These are phyloP conservation scores for Aspergillus nomiae DNA, from an alignment of 2,329 filamentous ascomycete genomes.

Conservation along the genomic window DNA sequence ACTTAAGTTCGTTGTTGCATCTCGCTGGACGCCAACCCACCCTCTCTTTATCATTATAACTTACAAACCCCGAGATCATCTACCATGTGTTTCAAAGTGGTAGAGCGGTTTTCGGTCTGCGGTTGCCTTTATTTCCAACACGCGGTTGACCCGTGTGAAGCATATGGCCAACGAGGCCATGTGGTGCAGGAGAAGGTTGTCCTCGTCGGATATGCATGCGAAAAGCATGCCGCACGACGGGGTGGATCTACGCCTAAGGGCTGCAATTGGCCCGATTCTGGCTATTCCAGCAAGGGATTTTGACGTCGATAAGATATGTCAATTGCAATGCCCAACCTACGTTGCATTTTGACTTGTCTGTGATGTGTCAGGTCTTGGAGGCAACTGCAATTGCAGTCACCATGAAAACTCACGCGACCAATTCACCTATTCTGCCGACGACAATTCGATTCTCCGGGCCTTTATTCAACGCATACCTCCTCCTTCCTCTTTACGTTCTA, in stretches of 20 bases:
- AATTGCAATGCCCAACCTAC: not conserved
- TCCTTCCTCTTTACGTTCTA: not conserved
- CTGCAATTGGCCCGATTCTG: conserved; percentile 25
- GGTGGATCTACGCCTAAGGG: conserved; percentile 5
- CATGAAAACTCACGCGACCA: not conserved
- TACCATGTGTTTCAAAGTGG: conserved; percentile 82
- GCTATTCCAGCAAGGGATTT: conserved; percentile 29
- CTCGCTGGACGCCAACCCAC: conserved; percentile 2
- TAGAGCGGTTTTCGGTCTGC: conserved; percentile 85
- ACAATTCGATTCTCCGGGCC: not conserved
- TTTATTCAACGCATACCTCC: not conserved
- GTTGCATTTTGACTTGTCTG: not conserved
- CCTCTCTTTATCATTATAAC: not conserved
- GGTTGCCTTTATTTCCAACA: conserved; percentile 87
- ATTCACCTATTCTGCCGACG: not conserved
- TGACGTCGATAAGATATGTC: not conserved
- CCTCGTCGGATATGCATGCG: conserved; percentile 79
- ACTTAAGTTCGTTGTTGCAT: not conserved
- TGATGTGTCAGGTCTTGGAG: not conserved
- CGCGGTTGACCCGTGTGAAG: conserved; percentile 77
- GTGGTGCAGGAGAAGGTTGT: conserved; percentile 72
- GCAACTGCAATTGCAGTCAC: not conserved
- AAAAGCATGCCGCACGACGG: conserved; percentile 48
- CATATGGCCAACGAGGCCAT: conserved; percentile 75
- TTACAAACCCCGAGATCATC: conserved; percentile 7